Conservation (phyloP, 176 grass and related monocot species). For the Bonia amplexicaulis region DNA sequence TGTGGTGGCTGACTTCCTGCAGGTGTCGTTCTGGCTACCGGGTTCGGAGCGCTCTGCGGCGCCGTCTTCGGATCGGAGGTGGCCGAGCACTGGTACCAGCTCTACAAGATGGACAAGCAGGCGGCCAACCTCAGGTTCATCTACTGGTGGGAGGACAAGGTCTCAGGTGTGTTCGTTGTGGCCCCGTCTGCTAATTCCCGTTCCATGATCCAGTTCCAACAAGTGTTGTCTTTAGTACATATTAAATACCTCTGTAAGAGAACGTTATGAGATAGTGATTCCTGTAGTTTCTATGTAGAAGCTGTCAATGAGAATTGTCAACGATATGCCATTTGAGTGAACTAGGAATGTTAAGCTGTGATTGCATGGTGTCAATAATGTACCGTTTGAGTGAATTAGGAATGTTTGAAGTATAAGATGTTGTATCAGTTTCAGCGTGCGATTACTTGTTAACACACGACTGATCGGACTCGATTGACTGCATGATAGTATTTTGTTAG, state of each 20-base stretch:
- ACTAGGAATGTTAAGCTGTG: not conserved
- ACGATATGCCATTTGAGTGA: not conserved
- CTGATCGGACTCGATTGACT: not conserved
- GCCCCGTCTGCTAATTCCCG: not conserved
- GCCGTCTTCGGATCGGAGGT: slow-evolving; percentile 76
- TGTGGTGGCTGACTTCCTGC: not conserved
- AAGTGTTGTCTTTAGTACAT: not conserved
- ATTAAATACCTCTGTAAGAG: not conserved
- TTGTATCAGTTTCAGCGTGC: not conserved
- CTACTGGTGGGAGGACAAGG: slow-evolving; percentile 99
- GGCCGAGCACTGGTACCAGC: slow-evolving; percentile 84
- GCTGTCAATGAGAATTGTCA: not conserved
- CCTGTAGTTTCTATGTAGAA: not conserved
- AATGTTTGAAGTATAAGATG: not conserved
- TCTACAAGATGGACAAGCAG: slow-evolving; percentile 94
- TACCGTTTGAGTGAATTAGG: not conserved
- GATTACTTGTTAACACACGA: not conserved
- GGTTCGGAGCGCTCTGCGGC: slow-evolving; percentile 74
- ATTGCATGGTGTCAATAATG: not conserved
- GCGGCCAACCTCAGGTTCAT: slow-evolving; percentile 87
- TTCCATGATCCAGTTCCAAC: not conserved
- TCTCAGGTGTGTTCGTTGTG: slow-evolving; percentile 49
- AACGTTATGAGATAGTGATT: not conserved
- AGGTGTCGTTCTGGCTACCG: slow-evolving; percentile 79
- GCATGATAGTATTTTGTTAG: not conserved